These are phyloP conservation scores for Hamamelis virginiana DNA, from an alignment of 164 flowering plant species.

Conservation along the genomic window DNA sequence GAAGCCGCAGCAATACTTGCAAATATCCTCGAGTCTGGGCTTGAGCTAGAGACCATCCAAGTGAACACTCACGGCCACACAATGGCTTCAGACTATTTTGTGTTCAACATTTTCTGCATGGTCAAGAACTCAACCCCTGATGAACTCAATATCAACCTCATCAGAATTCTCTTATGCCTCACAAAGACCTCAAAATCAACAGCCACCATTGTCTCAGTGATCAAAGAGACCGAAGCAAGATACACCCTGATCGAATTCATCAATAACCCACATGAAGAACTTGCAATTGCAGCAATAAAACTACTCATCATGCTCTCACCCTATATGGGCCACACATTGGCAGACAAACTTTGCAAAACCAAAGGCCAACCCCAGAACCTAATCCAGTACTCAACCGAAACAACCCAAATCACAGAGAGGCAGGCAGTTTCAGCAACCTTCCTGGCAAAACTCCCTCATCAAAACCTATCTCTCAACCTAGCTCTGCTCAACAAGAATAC, in stretches of 20 bases:
- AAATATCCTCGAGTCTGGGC: constrained; percentile 62
- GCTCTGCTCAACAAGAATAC: constrained; percentile 44
- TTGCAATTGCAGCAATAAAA: constrained; percentile 54
- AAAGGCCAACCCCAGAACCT: constrained; percentile 64
- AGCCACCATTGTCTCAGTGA: constrained; percentile 41
- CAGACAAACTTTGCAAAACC: constrained; percentile 65
- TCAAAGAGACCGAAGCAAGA: constrained; percentile 64
- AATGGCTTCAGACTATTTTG: constrained; percentile 59
- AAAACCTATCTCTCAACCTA: constrained; percentile 64
- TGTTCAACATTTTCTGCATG: constrained; percentile 50
- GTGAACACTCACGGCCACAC: constrained; percentile 58
- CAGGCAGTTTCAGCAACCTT: constrained; percentile 58
- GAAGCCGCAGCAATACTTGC: constrained; percentile 64
- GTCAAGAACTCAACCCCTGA: constrained; percentile 50
- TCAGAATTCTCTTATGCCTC: constrained; percentile 55
- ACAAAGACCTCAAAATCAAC: constrained; percentile 43
- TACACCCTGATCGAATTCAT: constrained; percentile 57
- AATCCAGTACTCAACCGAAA: constrained; percentile 32
- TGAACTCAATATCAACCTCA: constrained; percentile 48
- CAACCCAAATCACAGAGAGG: constrained; percentile 44
- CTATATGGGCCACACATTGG: constrained; percentile 61
- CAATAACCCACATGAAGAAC: constrained; percentile 54
- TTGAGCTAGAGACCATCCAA: constrained; percentile 39
- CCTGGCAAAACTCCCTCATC: constrained; percentile 67
- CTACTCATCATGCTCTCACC: constrained; percentile 51